phyloP scores from a whole-genome alignment of 164 flowering plant species.

The Dillenia suffruticosa region DNA sequence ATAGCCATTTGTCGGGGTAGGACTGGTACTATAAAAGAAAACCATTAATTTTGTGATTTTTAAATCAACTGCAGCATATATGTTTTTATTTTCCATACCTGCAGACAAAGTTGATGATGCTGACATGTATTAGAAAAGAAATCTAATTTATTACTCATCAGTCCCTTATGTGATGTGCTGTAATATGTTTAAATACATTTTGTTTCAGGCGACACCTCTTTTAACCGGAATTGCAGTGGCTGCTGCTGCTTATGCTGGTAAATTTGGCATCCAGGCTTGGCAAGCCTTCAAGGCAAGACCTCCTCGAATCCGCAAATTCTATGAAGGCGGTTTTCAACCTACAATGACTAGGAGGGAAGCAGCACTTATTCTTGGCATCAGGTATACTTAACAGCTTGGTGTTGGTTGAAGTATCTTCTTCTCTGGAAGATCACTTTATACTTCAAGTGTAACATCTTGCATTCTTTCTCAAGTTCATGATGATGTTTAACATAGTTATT shows the following conservation, averaged over 20 bases:
- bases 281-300: conserved; percentile 87
- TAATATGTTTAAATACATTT: neutral
- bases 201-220: conserved; percentile 59
- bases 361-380: conserved; percentile 84
- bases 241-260: conserved; percentile 83
- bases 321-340: conserved; percentile 90
- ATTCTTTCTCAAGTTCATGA: no score
- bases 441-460: no score
- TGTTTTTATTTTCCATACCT: no score
- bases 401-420: no score
- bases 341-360: conserved; percentile 92
- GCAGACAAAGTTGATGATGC: no score
- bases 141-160: neutral
- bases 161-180: neutral
- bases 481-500: no score
- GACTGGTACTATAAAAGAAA: no score
- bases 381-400: conserved; percentile 31
- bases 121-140: no score
- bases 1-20: no score
- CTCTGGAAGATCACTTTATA: no score
- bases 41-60: no score
- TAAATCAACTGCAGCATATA: no score
- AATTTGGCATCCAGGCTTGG: conserved; percentile 78
- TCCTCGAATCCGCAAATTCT: conserved; percentile 68
- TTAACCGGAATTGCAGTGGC: conserved; percentile 80